Base-by-base conservation (phyloP, 441 rosid genomes). In the Flueggea neowawraea region DNA sequence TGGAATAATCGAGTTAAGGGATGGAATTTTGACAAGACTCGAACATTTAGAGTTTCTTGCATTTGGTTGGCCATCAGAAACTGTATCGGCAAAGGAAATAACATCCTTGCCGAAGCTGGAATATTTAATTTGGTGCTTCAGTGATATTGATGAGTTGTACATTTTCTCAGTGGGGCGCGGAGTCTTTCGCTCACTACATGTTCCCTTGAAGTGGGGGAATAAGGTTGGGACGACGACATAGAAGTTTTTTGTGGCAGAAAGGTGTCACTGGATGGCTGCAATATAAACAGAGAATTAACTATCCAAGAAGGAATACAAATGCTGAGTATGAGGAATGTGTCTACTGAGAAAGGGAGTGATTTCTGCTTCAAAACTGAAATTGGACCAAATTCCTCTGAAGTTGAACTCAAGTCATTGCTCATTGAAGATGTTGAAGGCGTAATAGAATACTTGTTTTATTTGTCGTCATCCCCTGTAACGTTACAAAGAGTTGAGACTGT, bases 31-130 rank as follows among this genome's bases (percentile, higher is more conserved):
- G 31, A 22, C 33, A 6, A 71, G 44, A 0, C 61, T 65, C 9
- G 11, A 47, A 7, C 6, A 8, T 13, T 62, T 78, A 15, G 55
- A 66, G 9, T 39, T 47, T 17, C 60, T 78, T 16, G 13, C 0
- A 8, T 32, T 55, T 6, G 6, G 8, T 16, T 9, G 4, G 39
- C 11, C 50, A 47, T 47, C 12, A 8, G 28, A 4, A 45, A 13
- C 36, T 32, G 51, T 57, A 39, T 48, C 56, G 12, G 45, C 4
- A 3, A 63, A 67, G 50, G 73, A 70, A 57, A 48, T 64, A n/a
- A 63, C 64, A 9, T 22, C 22, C 10, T 58, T 73, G 63, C 63
- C 61, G 12, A 71, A 63, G 51, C 56, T 80, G 65, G 77, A 71
- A 52, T 9, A 7, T 12, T 52, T 73, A 60, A 11, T n/a, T 15